Percentiles rank a stretch among this genome's conserved stretches.
Evolutionary conservation across 78 protist species (phyloP).

Genomic region (Polysphondylium violaceum): DNA sequence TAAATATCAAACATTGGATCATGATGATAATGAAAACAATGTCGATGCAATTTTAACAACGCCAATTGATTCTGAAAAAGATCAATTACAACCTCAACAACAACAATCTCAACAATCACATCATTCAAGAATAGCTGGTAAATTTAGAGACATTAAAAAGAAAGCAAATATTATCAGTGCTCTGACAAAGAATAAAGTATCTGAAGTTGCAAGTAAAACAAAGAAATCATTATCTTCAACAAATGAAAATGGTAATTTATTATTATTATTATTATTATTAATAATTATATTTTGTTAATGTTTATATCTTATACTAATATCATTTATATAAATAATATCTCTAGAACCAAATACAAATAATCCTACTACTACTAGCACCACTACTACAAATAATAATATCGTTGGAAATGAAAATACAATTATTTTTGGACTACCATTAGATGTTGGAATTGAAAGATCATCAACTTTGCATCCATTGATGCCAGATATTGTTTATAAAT

Average conservation of each 20-base stretch:
- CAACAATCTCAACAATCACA: slow-evolving; percentile 15
- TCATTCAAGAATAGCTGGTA: slow-evolving; percentile 13
- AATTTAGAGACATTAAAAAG: slow-evolving; percentile 51
- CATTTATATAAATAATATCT: neutral
- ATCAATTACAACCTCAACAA: slow-evolving; percentile 13
- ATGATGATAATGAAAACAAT: neutral
- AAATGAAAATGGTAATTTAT: neutral
- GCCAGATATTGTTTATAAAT: slow-evolving; percentile 59
- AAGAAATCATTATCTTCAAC: slow-evolving; percentile 14
- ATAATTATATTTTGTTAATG: neutral
- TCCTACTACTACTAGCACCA: neutral
- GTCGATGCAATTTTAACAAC: neutral
- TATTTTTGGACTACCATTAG: slow-evolving; percentile 67
- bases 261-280: too few relatives aligned
- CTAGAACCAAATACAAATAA: neutral
- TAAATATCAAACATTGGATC: neutral
- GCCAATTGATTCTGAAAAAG: neutral
- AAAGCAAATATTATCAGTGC: slow-evolving; percentile 50
- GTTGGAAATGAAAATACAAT: neutral
- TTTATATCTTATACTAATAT: too few relatives aligned
- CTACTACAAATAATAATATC: neutral
- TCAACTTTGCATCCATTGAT: slow-evolving; percentile 64
- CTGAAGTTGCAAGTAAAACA: slow-evolving; percentile 4
- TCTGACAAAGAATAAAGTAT: slow-evolving; percentile 31
- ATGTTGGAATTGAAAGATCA: slow-evolving; percentile 25